Percentiles rank a stretch among this genome's conserved stretches.
Evolutionary conservation across 2,329 filamentous ascomycete species (phyloP).

Genomic region (Sporothrix brunneoviolacea): DNA sequence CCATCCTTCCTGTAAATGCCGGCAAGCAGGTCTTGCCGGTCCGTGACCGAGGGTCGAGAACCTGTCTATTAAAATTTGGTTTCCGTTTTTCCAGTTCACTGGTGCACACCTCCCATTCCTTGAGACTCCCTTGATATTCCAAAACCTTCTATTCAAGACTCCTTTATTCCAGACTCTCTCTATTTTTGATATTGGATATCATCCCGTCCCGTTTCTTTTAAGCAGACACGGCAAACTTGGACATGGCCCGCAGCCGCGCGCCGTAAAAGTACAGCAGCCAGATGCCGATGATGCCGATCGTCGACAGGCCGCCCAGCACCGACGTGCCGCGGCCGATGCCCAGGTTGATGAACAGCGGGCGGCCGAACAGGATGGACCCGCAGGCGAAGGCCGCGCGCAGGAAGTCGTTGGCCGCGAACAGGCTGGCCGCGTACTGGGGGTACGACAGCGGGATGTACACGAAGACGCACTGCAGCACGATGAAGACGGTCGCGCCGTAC

Average conservation of each 20-base stretch:
- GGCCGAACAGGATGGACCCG: conserved; percentile 52
- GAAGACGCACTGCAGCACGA: conserved; percentile 55
- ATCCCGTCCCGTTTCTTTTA: too few species aligned
- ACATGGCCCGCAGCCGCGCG: conserved; percentile 45
- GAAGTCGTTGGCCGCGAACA: conserved; percentile 57
- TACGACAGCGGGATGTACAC: conserved; percentile 52
- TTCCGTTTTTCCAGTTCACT: too few species aligned
- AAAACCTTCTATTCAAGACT: too few species aligned
- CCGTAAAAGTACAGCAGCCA: conserved; percentile 54
- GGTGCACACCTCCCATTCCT: too few species aligned
- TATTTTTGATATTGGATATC: too few species aligned
- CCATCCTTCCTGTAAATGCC: too few species aligned
- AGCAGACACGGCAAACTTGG: conserved; percentile 44
- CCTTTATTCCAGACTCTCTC: too few species aligned
- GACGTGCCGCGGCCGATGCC: conserved; percentile 52
- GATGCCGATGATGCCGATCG: conserved; percentile 51
- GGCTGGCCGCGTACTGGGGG: conserved; percentile 48
- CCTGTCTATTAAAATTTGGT: too few species aligned
- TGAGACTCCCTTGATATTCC: too few species aligned
- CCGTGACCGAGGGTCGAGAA: too few species aligned
- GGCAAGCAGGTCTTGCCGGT: too few species aligned
- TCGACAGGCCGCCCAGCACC: conserved; percentile 49
- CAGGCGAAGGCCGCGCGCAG: conserved; percentile 52
- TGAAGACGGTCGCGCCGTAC: conserved; percentile 45
- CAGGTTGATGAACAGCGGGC: conserved; percentile 52